Base-by-base conservation (phyloP, 345 rosid species). In the Moricandia moricandioides region DNA sequence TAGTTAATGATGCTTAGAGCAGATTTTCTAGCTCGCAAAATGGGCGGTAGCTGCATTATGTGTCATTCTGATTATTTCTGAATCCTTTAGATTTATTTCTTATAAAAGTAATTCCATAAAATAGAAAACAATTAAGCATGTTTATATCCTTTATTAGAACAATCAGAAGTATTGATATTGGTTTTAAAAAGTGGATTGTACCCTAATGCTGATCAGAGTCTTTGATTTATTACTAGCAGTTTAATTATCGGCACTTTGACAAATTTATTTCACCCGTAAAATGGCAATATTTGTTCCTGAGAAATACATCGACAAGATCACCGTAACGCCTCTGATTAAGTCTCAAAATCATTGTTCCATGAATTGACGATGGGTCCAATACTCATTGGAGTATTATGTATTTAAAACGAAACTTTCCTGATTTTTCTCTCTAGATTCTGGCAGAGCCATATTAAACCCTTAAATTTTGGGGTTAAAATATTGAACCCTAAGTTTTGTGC, bases 391-490 rank as follows among this genome's bases (percentile, higher is more conserved):
- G 14, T 49, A 24, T 35, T 58, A 31, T 21, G 57, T 65, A 8
- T 12, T 34, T 13, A 8, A 1, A 13, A 6, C 11, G 3, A 33
- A 27, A 3, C 33, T 29, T 51, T 52, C 74, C 69, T 69, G 62
- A 21, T 5, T 62, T 33, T 33, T 47, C 76, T 65, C 72, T 16
- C 27, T 35, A 2, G 51, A 27, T 71, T 67, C 68, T 27, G 80
- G 72, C 72, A 77, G 76, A 71, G 55, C 8, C 34, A 49, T 67
- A 17, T 58, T 34, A 66, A 72, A 66, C 47, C 72, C 67, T 65
- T 59, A 49, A 45, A 65, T 14, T 59, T 34, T 31, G 67, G 65
- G 60, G 34, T 71, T 65, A 71, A 71, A 58, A 16, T 78, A 47
- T 14, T 47, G n/a, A 47, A 47, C 52, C 52, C 17, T 47, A 47